phyloP scores from a whole-genome alignment of 768 basidiomycete species.

The Lactarius hengduanensis region DNA sequence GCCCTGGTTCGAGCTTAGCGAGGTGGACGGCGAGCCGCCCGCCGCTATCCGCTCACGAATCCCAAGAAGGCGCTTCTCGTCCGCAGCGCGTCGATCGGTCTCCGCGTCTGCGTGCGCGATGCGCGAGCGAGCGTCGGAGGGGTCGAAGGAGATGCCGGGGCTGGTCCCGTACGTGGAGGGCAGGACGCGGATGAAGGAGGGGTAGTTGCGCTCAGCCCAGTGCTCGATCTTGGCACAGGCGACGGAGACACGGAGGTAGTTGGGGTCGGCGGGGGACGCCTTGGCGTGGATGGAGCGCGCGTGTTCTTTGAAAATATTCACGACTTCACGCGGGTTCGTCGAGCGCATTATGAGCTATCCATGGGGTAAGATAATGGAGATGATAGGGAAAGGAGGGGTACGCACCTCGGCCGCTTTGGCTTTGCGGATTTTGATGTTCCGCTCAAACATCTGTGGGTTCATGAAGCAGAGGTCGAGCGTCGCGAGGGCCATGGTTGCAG shows the following conservation, averaged over 20 bases:
- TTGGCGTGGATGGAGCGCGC: constrained; percentile 81
- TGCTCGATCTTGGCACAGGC: constrained; percentile 85
- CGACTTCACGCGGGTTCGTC: constrained; percentile 89
- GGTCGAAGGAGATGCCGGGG: constrained; percentile 39
- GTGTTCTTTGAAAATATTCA: constrained; percentile 82
- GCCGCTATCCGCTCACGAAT: constrained; percentile 16
- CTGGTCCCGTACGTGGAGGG: constrained; percentile 6
- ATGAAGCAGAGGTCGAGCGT: constrained; percentile 91
- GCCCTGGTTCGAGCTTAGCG: constrained; percentile 10
- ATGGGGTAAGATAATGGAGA: neutral
- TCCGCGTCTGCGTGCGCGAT: constrained; percentile 47
- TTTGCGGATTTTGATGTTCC: constrained; percentile 94
- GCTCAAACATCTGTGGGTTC: constrained; percentile 82
- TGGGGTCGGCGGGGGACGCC: constrained; percentile 78
- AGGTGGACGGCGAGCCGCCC: constrained; percentile 3
- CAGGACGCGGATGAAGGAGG: constrained; percentile 69
- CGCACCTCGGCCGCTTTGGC: constrained; percentile 81
- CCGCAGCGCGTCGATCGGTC: constrained; percentile 37
- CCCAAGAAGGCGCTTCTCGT: constrained; percentile 41
- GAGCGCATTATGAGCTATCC: constrained; percentile 85
- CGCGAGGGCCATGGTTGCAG: constrained; percentile 93
- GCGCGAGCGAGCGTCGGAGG: constrained; percentile 54
- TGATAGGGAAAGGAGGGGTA: constrained; percentile 14
- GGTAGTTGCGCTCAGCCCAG: constrained; percentile 93
- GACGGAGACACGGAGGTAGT: constrained; percentile 77